Percentiles rank a stretch among this genome's conserved stretches.
These are phyloP conservation scores for Cicer cuneatum DNA, from an alignment of 306 rosid species.

Conservation along the genomic window DNA sequence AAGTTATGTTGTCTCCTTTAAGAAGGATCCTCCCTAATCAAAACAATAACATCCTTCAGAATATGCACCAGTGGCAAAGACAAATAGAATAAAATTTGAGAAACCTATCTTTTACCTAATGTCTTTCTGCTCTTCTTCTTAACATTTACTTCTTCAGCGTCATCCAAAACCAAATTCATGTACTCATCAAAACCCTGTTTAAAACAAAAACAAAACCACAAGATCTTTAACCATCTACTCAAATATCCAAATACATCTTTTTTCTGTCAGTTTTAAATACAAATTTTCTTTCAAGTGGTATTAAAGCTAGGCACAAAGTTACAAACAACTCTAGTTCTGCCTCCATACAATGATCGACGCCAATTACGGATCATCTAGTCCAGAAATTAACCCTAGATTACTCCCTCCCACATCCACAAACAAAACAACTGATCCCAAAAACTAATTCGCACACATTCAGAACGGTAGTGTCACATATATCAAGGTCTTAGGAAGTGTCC, in stretches of 20 bases:
- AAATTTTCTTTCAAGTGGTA: background rate
- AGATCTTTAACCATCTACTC: background rate
- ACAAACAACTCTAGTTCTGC: background rate
- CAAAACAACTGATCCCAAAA: background rate
- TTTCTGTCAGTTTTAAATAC: background rate
- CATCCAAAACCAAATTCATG: constrained; percentile 50
- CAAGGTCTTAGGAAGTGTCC: background rate
- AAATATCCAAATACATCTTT: background rate
- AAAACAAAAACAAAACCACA: constrained; percentile 18
- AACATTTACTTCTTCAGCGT: constrained; percentile 68
- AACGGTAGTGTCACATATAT: background rate
- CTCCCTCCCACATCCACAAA: background rate
- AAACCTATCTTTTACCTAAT: constrained; percentile 51
- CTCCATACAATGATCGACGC: background rate
- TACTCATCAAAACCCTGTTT: constrained; percentile 58
- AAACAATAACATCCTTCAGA: constrained; percentile 38
- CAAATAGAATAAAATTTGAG: constrained; percentile 6
- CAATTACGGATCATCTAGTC: background rate
- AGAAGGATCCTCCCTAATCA: constrained; percentile 82
- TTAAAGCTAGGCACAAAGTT: background rate
- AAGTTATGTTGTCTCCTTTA: constrained; percentile 87
- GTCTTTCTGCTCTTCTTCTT: constrained; percentile 80
- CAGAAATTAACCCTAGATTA: background rate
- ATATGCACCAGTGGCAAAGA: constrained; percentile 13
- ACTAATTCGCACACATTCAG: background rate